phyloP scores from a whole-genome alignment of 2,329 filamentous ascomycete species.

The Colletotrichum falcatum region DNA sequence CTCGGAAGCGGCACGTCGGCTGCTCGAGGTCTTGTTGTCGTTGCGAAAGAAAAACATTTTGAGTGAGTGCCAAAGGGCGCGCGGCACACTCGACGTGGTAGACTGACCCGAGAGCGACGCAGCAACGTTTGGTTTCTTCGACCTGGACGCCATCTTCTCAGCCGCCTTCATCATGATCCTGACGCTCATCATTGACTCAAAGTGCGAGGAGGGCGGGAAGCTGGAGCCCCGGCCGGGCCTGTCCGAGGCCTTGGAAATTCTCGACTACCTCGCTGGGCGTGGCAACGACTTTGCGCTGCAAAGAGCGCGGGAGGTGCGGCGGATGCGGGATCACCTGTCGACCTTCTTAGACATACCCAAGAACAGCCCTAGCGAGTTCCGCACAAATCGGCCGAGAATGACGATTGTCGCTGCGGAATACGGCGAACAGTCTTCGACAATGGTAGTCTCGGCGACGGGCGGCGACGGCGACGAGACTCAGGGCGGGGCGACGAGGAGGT shows the following conservation, averaged over 20 bases:
- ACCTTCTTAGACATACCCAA: conserved; percentile 29
- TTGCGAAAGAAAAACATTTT: conserved; percentile 48
- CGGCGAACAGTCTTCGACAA: not conserved
- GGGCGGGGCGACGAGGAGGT: not conserved
- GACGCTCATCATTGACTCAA: conserved; percentile 43
- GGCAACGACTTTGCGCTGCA: conserved; percentile 45
- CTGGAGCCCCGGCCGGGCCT: conserved; percentile 46
- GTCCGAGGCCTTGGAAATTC: conserved; percentile 45
- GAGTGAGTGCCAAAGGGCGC: conserved; percentile 30
- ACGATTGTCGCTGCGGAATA: too few relatives aligned
- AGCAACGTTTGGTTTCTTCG: conserved; percentile 39
- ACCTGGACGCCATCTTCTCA: conserved; percentile 40
- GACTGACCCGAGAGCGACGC: not conserved
- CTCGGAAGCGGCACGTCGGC: conserved; percentile 32
- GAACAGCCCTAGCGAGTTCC: conserved; percentile 24
- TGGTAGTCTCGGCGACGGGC: not conserved
- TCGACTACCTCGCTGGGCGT: conserved; percentile 47
- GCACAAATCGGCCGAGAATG: not conserved
- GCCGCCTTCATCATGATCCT: conserved; percentile 40
- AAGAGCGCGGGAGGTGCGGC: conserved; percentile 24
- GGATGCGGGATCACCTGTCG: conserved; percentile 30
- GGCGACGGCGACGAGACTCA: not conserved
- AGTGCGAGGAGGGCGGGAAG: conserved; percentile 44
- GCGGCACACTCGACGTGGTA: not conserved
- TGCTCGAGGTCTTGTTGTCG: conserved; percentile 33